Conservation (phyloP, 768 basidiomycete species). For the Ramaria rubella region DNA sequence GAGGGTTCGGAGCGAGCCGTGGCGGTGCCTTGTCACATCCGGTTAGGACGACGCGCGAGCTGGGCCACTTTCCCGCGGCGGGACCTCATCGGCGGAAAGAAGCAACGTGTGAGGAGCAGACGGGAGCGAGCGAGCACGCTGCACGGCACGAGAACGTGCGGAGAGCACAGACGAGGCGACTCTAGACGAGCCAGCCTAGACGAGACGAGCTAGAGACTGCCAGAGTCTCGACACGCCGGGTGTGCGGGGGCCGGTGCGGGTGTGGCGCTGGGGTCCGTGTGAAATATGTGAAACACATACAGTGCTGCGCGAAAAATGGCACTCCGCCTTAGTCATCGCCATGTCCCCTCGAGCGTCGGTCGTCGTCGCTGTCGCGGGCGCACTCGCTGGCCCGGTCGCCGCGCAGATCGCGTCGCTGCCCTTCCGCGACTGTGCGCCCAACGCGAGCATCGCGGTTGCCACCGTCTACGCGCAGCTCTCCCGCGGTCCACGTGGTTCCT, state of each 20-base stretch:
- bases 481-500: slow-evolving; percentile 22
- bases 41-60: neutral
- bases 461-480: slow-evolving; percentile 70
- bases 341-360: too few species aligned
- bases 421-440: slow-evolving; percentile 57
- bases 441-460: slow-evolving; percentile 51
- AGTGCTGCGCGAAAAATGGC: too few species aligned
- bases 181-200: too few species aligned
- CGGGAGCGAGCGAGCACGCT: neutral
- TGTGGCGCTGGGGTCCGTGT: slow-evolving; percentile 10
- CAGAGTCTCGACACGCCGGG: slow-evolving; percentile 1
- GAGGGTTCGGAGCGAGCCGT: slow-evolving; percentile 1
- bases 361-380: slow-evolving; percentile 9
- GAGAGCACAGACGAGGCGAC: neutral
- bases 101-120: neutral
- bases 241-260: slow-evolving; percentile 1
- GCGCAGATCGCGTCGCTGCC: slow-evolving; percentile 56
- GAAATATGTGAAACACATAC: neutral
- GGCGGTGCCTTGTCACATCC: slow-evolving; percentile 11
- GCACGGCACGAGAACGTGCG: neutral
- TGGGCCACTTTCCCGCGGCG: neutral
- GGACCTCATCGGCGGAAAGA: neutral
- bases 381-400: neutral
- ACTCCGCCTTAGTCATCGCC: too few species aligned
- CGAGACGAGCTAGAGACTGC: neutral